Percentiles rank a stretch among this genome's conserved stretches.
Conservation (phyloP, 805 yeast species). For the Lipomyces chichibuensis region DNA sequence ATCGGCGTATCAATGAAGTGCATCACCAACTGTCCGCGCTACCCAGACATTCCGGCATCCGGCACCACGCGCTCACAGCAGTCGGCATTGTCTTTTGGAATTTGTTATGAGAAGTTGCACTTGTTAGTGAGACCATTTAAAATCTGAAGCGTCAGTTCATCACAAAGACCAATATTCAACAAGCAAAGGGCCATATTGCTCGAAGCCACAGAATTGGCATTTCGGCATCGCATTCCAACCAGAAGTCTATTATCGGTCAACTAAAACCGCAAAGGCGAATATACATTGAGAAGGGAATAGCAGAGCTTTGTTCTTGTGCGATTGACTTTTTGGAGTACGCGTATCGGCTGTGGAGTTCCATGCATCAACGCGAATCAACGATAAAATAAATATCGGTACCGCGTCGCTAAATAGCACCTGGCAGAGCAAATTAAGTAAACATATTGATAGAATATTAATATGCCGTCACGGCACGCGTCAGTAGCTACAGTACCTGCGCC, state of each 20-base stretch:
- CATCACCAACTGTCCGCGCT: not conserved
- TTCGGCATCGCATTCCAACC: not conserved
- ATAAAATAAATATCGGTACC: not conserved
- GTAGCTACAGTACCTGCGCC: constrained; percentile 3
- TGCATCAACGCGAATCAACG: not conserved
- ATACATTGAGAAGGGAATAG: not conserved
- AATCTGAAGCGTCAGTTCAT: not conserved
- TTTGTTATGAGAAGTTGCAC: not conserved
- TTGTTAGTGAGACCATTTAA: not conserved
- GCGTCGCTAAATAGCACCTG: not conserved
- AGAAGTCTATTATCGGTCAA: not conserved
- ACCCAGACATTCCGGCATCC: not conserved
- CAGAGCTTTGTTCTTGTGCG: not conserved
- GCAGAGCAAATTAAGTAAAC: not conserved
- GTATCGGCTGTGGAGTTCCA: not conserved
- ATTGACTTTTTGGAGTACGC: not conserved
- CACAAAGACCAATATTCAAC: not conserved
- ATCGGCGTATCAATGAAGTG: not conserved
- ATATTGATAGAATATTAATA: not conserved
- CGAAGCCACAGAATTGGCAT: not conserved
- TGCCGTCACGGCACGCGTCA: constrained; percentile 16
- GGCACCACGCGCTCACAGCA: not conserved
- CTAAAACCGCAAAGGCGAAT: not conserved
- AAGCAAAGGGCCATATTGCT: not conserved
- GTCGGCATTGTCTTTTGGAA: not conserved